These are phyloP conservation scores for Sporothrix mexicana DNA, from an alignment of 2,329 filamentous ascomycete species.

Conservation along the genomic window DNA sequence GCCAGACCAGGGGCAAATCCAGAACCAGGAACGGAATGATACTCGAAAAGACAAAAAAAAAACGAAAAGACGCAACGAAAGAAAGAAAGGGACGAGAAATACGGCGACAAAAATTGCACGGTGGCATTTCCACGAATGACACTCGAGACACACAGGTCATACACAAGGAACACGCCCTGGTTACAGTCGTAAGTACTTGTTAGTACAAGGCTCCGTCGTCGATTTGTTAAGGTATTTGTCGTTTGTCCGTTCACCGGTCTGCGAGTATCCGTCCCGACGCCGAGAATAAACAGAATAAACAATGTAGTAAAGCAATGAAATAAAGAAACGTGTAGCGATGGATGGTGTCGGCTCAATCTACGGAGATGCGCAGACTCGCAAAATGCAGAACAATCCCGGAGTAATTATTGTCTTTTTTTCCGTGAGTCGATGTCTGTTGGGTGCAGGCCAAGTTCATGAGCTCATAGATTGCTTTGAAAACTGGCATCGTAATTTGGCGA, in stretches of 20 bases:
- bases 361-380: neutral
- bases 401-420: slow-evolving; percentile 3
- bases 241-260: neutral
- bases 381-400: neutral
- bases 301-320: neutral
- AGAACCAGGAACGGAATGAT: neutral
- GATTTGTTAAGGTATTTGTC: no score
- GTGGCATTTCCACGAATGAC: neutral
- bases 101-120: slow-evolving; percentile 1
- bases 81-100: slow-evolving; percentile 21
- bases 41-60: neutral
- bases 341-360: neutral
- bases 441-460: neutral
- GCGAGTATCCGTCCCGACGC: slow-evolving; percentile 16
- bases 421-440: neutral
- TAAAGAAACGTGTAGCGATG: neutral
- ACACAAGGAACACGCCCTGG: no score
- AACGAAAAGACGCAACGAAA: neutral
- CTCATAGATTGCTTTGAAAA: no score
- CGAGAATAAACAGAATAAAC: neutral
- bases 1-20: neutral
- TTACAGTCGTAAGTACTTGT: neutral
- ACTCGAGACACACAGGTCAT: no score
- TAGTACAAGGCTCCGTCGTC: no score
- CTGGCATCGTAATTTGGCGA: neutral